A percentile compares a stretch with the other conserved stretches of the same genome.
These are phyloP conservation scores for Colletotrichum sp. DNA, from an alignment of 2,329 filamentous ascomycete species.

Conservation along the genomic window DNA sequence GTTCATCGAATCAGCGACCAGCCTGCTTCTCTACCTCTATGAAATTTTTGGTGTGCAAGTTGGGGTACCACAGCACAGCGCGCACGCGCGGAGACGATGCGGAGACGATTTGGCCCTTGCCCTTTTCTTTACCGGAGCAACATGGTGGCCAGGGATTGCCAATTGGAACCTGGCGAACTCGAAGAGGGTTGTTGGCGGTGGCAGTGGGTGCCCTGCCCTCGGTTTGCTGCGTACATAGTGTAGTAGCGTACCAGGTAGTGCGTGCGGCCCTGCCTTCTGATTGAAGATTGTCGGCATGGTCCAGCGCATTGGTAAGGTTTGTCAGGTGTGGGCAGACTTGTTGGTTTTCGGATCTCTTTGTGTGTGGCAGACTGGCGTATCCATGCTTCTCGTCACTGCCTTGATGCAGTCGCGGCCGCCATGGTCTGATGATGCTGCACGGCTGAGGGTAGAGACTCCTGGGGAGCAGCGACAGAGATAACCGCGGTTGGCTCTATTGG, in stretches of 20 bases:
- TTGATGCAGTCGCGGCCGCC: not conserved
- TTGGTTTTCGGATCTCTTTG: not conserved
- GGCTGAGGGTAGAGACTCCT: not conserved
- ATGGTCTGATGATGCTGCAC: not conserved
- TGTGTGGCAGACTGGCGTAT: not conserved
- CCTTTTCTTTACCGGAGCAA: constrained; percentile 9
- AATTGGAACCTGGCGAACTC: not conserved
- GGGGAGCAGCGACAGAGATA: not conserved
- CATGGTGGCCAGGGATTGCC: not conserved
- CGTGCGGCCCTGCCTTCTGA: not conserved
- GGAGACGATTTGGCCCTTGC: constrained; percentile 12
- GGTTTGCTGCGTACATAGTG: not conserved
- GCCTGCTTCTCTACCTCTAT: not conserved
- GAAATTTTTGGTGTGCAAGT: not conserved
- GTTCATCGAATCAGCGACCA: constrained; percentile 4
- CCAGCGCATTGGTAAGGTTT: constrained; percentile 3
- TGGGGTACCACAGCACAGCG: not conserved
- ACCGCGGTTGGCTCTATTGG: not conserved
- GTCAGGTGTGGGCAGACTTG: not conserved
- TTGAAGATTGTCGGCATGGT: not conserved
- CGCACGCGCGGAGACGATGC: constrained; percentile 1
- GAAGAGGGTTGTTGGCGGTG: not conserved
- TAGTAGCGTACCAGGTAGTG: not conserved
- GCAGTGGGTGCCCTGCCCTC: not conserved
- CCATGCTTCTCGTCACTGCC: not conserved